phyloP scores from a whole-genome alignment of 1,139 yeast genomes.

The Casaregolazyma lundiana region DNA sequence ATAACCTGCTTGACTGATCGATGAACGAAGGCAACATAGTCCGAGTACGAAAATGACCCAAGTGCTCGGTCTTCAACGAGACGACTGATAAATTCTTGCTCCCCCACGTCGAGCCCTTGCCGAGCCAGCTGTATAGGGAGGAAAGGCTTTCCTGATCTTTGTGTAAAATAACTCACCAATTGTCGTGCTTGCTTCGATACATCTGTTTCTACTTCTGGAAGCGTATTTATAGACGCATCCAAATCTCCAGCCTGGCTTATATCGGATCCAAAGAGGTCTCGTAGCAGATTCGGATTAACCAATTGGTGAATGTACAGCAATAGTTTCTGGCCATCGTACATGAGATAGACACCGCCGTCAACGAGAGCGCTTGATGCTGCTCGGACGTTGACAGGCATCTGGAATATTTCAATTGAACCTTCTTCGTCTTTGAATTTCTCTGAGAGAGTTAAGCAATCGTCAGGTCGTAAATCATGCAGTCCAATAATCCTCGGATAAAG shows the following conservation, averaged over 20 bases:
- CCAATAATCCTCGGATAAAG: conserved; percentile 81
- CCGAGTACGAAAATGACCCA: conserved; percentile 28
- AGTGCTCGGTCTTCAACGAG: conserved; percentile 70
- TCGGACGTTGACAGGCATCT: conserved; percentile 46
- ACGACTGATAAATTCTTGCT: conserved; percentile 51
- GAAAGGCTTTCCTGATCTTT: conserved; percentile 40
- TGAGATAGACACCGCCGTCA: conserved; percentile 72
- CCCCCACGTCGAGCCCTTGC: conserved; percentile 61
- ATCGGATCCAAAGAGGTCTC: conserved; percentile 70
- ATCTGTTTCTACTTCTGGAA: conserved; percentile 69
- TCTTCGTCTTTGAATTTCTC: conserved; percentile 34
- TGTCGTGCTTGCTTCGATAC: conserved; percentile 67
- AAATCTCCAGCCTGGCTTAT: conserved; percentile 38
- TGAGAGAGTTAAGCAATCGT: conserved; percentile 39
- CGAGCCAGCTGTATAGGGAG: conserved; percentile 58
- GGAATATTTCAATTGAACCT: conserved; percentile 40
- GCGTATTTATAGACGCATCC: conserved; percentile 45
- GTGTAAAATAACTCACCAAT: conserved; percentile 50
- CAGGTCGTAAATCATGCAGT: conserved; percentile 58
- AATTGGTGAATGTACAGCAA: conserved; percentile 68
- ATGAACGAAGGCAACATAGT: conserved; percentile 32
- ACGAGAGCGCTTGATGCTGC: conserved; percentile 46
- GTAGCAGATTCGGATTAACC: conserved; percentile 61
- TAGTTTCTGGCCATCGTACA: conserved; percentile 64
- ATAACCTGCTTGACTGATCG: conserved; percentile 30